Evolutionary conservation across 768 basidiomycete species (phyloP), one percentile per base, ranked within the genome.

Genomic region (Dentipellis fragilis): DNA sequence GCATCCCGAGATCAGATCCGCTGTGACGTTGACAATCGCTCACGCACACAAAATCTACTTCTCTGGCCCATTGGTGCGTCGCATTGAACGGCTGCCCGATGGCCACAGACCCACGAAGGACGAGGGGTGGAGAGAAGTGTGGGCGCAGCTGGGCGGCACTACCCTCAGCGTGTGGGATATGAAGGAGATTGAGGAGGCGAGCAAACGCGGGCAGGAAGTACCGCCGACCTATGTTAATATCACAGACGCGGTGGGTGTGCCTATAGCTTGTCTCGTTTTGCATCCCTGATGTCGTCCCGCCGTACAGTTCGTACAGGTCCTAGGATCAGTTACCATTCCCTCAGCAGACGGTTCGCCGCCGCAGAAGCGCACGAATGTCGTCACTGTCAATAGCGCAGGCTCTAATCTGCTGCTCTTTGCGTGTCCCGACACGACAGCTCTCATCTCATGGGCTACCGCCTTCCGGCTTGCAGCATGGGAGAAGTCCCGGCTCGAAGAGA

Each of bases 351-450:
- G 67, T 10, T 59, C 72, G 1, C 81, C 85, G 1, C 61, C 77
- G 0, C 78, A 79, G 64, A 79, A 81, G 60, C 88, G 82, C 62
- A 74, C 74, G 0, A 89, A 91, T 65, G 87, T 97, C 52, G 78
- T 97, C 56, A 90, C 91, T 0, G 76, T 99, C 61, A 99, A 94
- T 67, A 95, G 90, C 5, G 95, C 94, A 0, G 95, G 95, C 19
- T 85, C 85, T 34, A 97, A 98, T 67, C 76, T 93, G 47, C 72
- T 93, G 35, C 71, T 95, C 3, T 95, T 97, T 72, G 88, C 92
- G 9, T 94, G 92, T 66, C 86, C 87, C 16, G 78, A 77, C 19
- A 80, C 83, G 29, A 67, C 74, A 46, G 79, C 84, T 14, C 76
- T 94, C 53, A 75, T 87, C 35, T 83, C 86, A n/a, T 98, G 95